Percentiles rank a stretch among this genome's conserved stretches.
phyloP scores from a whole-genome alignment of 208 protist species.

The Leishmania turanica region DNA sequence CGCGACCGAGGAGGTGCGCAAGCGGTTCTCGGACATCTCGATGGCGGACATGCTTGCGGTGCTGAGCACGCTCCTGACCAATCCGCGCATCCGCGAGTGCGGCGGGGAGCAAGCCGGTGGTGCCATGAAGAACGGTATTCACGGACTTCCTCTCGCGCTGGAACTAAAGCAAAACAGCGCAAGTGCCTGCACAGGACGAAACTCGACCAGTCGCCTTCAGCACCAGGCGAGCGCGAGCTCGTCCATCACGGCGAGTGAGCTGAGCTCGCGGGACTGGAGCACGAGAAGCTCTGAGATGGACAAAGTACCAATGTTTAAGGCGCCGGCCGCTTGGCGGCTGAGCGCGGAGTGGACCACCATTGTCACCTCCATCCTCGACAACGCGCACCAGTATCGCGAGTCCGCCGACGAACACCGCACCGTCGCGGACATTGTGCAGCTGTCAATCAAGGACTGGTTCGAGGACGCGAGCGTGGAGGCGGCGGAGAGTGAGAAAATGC shows the following conservation, averaged over 20 bases:
- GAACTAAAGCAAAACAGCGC: not conserved
- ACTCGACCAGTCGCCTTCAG: conserved; percentile 5
- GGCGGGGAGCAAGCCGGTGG: not conserved
- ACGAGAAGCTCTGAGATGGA: conserved; percentile 5
- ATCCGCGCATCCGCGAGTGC: conserved; percentile 8
- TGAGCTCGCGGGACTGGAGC: conserved; percentile 19
- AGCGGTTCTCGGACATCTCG: conserved; percentile 22
- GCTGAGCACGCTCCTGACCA: conserved; percentile 14
- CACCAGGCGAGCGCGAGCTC: conserved; percentile 11
- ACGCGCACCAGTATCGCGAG: conserved; percentile 20
- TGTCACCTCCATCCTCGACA: conserved; percentile 25
- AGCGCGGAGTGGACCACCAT: conserved; percentile 20
- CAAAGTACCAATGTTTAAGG: not conserved
- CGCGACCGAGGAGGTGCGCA: conserved; percentile 18
- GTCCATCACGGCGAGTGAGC: conserved; percentile 24
- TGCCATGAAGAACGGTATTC: not conserved
- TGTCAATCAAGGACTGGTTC: conserved; percentile 13
- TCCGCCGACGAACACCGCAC: conserved; percentile 10
- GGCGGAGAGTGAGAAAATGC: not conserved
- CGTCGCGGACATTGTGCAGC: conserved; percentile 12
- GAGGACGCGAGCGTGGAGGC: conserved; percentile 1
- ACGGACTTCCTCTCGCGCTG: not conserved
- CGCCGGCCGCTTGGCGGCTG: conserved; percentile 1
- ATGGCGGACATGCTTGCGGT: conserved; percentile 22
- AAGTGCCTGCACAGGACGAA: not conserved